A percentile compares a stretch with the other conserved stretches of the same genome.
phyloP scores from a whole-genome alignment of 805 yeast genomes.

The Schwanniomyces occidentalis region DNA sequence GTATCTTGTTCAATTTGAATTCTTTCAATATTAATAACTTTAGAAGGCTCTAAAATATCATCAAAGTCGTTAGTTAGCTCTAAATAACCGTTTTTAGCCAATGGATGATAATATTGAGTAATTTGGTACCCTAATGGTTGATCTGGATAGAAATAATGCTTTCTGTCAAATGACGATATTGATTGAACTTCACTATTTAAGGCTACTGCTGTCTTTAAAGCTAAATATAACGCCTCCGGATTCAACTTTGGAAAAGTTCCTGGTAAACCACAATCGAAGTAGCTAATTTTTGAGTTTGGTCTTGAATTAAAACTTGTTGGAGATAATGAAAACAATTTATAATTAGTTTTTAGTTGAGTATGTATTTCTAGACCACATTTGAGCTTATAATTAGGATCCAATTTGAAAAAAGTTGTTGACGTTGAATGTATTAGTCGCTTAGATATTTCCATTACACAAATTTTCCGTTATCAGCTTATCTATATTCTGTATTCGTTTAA shows the following conservation, averaged over 20 bases:
- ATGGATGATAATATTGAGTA: slow-evolving; percentile 83
- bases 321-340: slow-evolving; percentile 76
- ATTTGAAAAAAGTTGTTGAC: slow-evolving; percentile 8
- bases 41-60: slow-evolving; percentile 43
- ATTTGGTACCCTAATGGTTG: slow-evolving; percentile 96
- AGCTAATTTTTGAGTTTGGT: slow-evolving; percentile 74
- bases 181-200: slow-evolving; percentile 58
- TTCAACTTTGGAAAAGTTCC: slow-evolving; percentile 89
- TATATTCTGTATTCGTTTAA: too few species aligned
- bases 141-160: slow-evolving; percentile 95
- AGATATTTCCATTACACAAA: slow-evolving; percentile 5
- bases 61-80: slow-evolving; percentile 53
- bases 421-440: slow-evolving; percentile 8
- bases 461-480: too few species aligned
- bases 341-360: slow-evolving; percentile 74
- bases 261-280: slow-evolving; percentile 83
- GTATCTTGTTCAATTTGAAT: slow-evolving; percentile 95
- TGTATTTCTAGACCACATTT: slow-evolving; percentile 94
- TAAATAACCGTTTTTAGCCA: slow-evolving; percentile 68
- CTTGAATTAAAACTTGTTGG: slow-evolving; percentile 39
- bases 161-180: slow-evolving; percentile 78
- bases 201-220: slow-evolving; percentile 72
- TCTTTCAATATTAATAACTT: slow-evolving; percentile 66
- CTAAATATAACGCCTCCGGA: slow-evolving; percentile 67
- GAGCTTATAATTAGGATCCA: slow-evolving; percentile 32